Conservation (phyloP, 2,329 filamentous ascomycete genomes). For the Claviceps pazoutovae region DNA sequence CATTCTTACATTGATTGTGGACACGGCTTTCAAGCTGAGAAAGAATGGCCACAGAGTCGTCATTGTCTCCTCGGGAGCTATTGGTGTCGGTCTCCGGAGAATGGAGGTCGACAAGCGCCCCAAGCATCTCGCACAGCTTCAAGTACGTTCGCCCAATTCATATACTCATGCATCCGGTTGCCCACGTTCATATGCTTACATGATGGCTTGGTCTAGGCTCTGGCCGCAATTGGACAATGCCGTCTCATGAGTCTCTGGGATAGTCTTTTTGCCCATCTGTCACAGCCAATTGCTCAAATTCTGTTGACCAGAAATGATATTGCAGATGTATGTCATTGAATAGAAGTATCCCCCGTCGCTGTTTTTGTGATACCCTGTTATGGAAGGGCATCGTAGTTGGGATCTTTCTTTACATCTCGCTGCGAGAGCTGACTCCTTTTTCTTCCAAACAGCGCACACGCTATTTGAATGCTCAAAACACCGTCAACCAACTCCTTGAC, state of each 20-base stretch:
- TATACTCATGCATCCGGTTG: neutral
- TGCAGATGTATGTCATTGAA: constrained; percentile 53
- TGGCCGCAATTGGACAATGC: constrained; percentile 93
- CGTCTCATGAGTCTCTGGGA: constrained; percentile 94
- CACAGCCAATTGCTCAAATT: constrained; percentile 88
- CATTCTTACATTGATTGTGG: constrained; percentile 81
- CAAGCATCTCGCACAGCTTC: constrained; percentile 78
- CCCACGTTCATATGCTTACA: neutral
- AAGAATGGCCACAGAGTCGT: constrained; percentile 90
- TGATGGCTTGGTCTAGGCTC: constrained; percentile 37
- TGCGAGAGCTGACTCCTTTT: neutral
- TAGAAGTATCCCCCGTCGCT: too few species aligned
- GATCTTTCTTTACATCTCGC: neutral
- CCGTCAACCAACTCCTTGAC: constrained; percentile 73
- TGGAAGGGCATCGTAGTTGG: neutral
- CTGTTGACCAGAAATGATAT: constrained; percentile 92
- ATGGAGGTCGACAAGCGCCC: constrained; percentile 83
- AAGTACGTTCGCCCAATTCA: constrained; percentile 33
- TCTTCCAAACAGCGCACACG: constrained; percentile 52
- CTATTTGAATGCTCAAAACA: constrained; percentile 95
- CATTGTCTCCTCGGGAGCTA: constrained; percentile 92
- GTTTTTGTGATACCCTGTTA: neutral
- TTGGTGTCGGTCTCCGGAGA: constrained; percentile 79
- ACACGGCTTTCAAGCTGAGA: constrained; percentile 75
- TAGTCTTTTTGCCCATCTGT: constrained; percentile 72